A percentile compares a stretch with the other conserved stretches of the same genome.
Evolutionary conservation across 2,329 filamentous ascomycete genomes (phyloP).

Genomic region (Claviceps sp.): DNA sequence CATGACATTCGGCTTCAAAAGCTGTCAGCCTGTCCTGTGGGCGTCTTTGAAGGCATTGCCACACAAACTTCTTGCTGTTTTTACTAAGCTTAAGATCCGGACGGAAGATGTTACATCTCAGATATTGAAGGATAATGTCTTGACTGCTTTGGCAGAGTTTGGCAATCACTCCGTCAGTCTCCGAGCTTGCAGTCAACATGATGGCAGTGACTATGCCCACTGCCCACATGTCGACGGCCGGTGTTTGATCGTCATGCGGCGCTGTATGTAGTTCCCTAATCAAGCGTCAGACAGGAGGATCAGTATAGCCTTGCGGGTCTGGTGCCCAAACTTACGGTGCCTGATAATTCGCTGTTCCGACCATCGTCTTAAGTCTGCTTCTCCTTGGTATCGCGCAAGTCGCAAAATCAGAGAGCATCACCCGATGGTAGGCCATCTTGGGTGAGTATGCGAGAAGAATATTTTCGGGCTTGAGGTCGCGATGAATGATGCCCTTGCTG

Average conservation of each 20-base stretch:
- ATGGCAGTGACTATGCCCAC: slow-evolving; percentile 32
- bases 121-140: slow-evolving; percentile 9
- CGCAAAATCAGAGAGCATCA: slow-evolving; percentile 41
- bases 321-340: slow-evolving; percentile 30
- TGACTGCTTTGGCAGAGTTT: slow-evolving; percentile 17
- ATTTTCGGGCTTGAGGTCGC: slow-evolving; percentile 42
- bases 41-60: slow-evolving; percentile 17
- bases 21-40: slow-evolving; percentile 17
- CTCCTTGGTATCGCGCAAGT: slow-evolving; percentile 28
- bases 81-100: slow-evolving; percentile 10
- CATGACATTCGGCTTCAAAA: slow-evolving; percentile 15
- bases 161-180: slow-evolving; percentile 8
- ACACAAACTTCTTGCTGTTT: slow-evolving; percentile 17
- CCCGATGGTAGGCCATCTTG: slow-evolving; percentile 25
- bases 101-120: slow-evolving; percentile 9
- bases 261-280: slow-evolving; percentile 25
- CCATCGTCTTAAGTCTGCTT: slow-evolving; percentile 28
- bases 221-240: slow-evolving; percentile 38
- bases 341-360: slow-evolving; percentile 33
- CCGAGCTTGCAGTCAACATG: slow-evolving; percentile 15
- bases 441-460: slow-evolving; percentile 35
- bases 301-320: background rate
- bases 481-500: slow-evolving; percentile 34
- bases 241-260: slow-evolving; percentile 16
- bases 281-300: slow-evolving; percentile 3